Evolutionary conservation across 1,284 basidiomycete genomes (phyloP), one percentile per base, ranked within the genome.

Genomic region (Neonothopanus nambi): DNA sequence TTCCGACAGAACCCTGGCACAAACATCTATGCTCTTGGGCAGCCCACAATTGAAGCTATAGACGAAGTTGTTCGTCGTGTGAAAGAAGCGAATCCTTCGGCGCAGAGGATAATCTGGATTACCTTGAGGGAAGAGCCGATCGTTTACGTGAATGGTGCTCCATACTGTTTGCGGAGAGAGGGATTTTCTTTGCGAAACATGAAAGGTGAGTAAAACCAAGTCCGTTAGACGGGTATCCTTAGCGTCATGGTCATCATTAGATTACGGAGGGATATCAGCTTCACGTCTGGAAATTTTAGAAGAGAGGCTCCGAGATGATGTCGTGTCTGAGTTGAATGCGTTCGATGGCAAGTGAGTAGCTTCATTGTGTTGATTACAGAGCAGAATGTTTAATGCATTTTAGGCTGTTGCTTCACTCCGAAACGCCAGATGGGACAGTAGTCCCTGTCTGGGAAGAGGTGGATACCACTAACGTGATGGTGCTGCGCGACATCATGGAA

Each of bases 361-460:
- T n/a, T n/a, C n/a, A n/a, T n/a, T n/a, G n/a, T n/a, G n/a, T n/a
- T n/a, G n/a, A n/a, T n/a, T n/a, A n/a, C n/a, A n/a, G n/a, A n/a
- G n/a, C n/a, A n/a, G n/a, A n/a, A n/a, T n/a, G n/a, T n/a, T 46
- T 35, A 5, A 5, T 36, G 23, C 3, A 24, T 4, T 47, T n/a
- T 50, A 89, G 91, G 50, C 71, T 98, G 0, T 75, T 99, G 3
- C 77, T 99, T 23, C 97, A 99, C 64, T 90, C 91, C 1, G 97
- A 99, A 72, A 87, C 88, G 0, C 68, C 84, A 0, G 92, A 95
- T 61, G 95, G 97, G 2, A 82, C 89, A 3, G 91, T 99, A 11
- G 84, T 96, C 7, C 96, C 97, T 0, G 77, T 98, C 1, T 99
- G 97, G 97, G 96, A 98, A 70, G 91, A 94, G 61, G 91, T 92